Evolutionary conservation across 1,284 basidiomycete species (phyloP).

Genomic region (Ustilago bromivora): DNA sequence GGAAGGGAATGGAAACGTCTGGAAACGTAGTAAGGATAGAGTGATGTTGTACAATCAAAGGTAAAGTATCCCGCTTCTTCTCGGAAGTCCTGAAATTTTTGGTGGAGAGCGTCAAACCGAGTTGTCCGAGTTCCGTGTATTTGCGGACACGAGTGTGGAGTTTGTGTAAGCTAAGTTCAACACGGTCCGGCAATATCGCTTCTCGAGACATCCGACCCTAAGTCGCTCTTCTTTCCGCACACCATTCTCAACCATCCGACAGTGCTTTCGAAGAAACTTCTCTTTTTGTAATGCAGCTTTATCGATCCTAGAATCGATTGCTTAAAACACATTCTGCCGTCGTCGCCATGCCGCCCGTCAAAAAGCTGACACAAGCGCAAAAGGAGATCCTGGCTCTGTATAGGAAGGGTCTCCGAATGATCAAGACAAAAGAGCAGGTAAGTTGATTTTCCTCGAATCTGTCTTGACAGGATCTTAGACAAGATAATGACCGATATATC

Average conservation of each 20-base stretch:
- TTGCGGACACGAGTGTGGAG: constrained; percentile 6
- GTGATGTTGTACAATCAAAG: neutral
- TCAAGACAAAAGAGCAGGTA: constrained; percentile 63
- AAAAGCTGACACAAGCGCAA: constrained; percentile 54
- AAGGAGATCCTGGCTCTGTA: constrained; percentile 61
- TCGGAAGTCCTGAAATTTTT: constrained; percentile 21
- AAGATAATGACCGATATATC: neutral
- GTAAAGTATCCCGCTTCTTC: neutral
- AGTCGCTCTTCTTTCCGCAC: neutral
- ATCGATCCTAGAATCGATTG: neutral
- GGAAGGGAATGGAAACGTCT: neutral
- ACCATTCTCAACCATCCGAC: neutral
- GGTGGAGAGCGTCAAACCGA: neutral
- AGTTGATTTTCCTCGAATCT: constrained; percentile 14
- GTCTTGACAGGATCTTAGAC: neutral
- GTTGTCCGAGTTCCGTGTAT: constrained; percentile 15
- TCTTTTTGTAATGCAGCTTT: neutral
- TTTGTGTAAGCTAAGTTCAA: constrained; percentile 27
- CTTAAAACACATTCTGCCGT: neutral
- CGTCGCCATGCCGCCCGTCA: constrained; percentile 30
- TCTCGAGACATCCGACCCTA: neutral
- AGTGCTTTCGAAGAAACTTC: neutral
- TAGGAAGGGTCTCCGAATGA: constrained; percentile 57
- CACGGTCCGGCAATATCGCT: neutral
- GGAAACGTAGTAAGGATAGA: neutral